These are phyloP conservation scores for Rhamnella rubrinervis DNA, from an alignment of 331 rosid genomes.

Conservation along the genomic window DNA sequence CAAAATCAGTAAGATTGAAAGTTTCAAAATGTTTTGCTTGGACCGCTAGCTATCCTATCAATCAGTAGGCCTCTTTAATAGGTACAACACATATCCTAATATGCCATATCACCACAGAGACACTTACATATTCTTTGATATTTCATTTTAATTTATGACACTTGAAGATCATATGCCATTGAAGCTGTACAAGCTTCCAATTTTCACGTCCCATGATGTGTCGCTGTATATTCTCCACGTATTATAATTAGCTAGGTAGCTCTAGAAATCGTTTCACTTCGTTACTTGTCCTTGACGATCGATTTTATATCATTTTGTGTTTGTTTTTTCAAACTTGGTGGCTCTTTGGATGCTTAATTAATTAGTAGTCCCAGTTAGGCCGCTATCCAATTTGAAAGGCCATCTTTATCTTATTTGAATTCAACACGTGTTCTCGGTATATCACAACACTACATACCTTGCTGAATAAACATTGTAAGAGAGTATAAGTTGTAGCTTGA, in stretches of 20 bases:
- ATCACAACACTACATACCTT: background rate
- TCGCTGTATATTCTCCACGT: conserved; percentile 16
- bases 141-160: background rate
- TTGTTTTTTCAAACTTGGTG: background rate
- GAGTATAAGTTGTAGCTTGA: background rate
- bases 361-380: background rate
- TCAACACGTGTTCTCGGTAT: background rate
- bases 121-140: background rate
- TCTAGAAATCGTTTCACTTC: background rate
- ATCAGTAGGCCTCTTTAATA: no score
- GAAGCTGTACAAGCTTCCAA: background rate
- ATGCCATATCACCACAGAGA: no score
- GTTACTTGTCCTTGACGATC: no score
- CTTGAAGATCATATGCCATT: conserved; percentile 11
- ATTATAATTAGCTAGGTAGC: background rate
- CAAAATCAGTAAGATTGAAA: no score
- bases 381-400: background rate
- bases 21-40: no score
- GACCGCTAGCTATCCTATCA: no score
- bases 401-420: background rate
- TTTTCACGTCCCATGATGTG: background rate
- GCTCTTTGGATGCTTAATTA: background rate
- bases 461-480: no score
- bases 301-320: background rate
- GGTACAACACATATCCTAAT: no score